Base-by-base conservation (phyloP, 352 stramenopile species). In the Pythium diclinum region DNA sequence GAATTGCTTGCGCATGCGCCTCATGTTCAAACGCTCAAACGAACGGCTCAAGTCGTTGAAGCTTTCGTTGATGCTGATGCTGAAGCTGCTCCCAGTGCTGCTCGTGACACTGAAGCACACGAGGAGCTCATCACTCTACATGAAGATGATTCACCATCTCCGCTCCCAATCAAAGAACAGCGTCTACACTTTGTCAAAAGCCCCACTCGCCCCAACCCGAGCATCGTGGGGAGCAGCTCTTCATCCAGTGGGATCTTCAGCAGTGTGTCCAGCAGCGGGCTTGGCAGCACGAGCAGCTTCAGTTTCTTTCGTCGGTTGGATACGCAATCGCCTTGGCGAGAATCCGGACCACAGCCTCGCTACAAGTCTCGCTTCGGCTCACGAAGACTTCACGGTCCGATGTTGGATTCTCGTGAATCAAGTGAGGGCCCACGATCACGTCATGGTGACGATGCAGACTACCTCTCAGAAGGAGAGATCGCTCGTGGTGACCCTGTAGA, bases 381-480 rank as follows among this genome's bases (percentile, higher is more conserved):
- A 13, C 21, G 16, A 10, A 54, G 63, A n/a, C 52, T 30, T 0
- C 47, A 13, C 0, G 14, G 36, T 32, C 6, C 23, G 2, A 38
- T 19, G 13, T 19, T 16, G 17, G 16, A 19, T 13, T 40, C 25
- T 1, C 6, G 0, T 6, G 59, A 16, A 46, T 56, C 36, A 3
- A 23, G 13, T 25, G 55, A 21, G 13, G 19, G 1, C 1, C 32
- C 14, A 42, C 32, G 1, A 4, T 54, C 61, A 0, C 1, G 49
- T 25, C 21, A 47, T 56, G 28, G 7, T 30, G 34, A 38, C 28
- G 19, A 65, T 61, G 30, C 58, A 28, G 64, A 2, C 5, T 54
- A 71, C 47, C 47, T 75, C 14, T 75, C 67, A 6, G 71, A 77
- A 25, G 71, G 71, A 19, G 71, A 77, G 40, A 72, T 77, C 23